phyloP scores from a whole-genome alignment of 139 green algal genomes.

The Pseudopediastrum boryanum region DNA sequence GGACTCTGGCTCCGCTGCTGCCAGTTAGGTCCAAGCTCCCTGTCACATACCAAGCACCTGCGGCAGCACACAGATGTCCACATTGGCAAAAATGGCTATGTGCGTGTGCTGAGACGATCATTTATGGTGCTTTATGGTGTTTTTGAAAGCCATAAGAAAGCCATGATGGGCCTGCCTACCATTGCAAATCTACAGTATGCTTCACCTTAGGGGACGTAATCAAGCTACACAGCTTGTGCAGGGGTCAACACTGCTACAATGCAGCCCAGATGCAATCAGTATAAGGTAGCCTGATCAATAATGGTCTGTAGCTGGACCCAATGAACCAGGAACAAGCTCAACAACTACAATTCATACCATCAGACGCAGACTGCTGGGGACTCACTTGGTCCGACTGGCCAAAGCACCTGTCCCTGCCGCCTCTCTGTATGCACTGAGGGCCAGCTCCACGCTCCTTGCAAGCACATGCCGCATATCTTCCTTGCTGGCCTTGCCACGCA shows the following conservation, averaged over 20 bases:
- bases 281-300: not conserved
- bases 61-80: not conserved
- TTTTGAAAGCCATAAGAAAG: not conserved
- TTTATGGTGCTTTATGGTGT: not conserved
- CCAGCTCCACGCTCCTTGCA: constrained; percentile 19
- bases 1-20: not conserved
- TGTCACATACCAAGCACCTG: constrained; percentile 25
- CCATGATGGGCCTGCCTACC: not conserved
- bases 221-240: not conserved
- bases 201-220: not conserved
- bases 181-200: too few species aligned
- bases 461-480: constrained; percentile 29
- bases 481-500: constrained; percentile 16
- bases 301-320: not conserved
- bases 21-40: constrained; percentile 6
- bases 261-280: not conserved
- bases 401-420: not conserved
- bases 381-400: constrained; percentile 20
- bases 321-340: not conserved
- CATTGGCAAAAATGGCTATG: not conserved
- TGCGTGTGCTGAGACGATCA: not conserved
- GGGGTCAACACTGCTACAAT: not conserved
- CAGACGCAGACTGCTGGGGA: too few species aligned
- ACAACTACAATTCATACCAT: not conserved
- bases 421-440: constrained; percentile 26